A percentile compares a stretch with the other conserved stretches of the same genome.
These are phyloP conservation scores for Chrysanthemum lavandulifolium DNA, from an alignment of 129 eudicot species.

Conservation along the genomic window DNA sequence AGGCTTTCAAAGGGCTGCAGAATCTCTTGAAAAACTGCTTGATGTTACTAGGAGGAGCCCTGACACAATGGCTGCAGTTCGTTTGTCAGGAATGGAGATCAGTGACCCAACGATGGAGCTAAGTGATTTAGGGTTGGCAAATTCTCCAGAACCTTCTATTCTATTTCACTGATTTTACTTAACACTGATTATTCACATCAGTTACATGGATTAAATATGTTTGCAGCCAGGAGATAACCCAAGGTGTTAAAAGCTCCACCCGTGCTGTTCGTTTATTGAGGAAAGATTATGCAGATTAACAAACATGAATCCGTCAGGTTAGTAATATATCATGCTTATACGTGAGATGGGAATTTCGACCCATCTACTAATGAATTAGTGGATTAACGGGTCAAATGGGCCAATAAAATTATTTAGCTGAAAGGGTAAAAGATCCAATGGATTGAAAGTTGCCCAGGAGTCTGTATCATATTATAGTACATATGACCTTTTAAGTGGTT, in stretches of 20 bases:
- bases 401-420: neutral
- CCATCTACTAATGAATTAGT: neutral
- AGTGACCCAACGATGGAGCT: conserved; percentile 98
- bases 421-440: too few relatives aligned
- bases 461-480: neutral
- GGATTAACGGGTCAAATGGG: neutral
- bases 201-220: neutral
- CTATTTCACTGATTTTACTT: conserved; percentile 1
- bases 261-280: conserved; percentile 85
- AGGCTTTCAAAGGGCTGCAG: conserved; percentile 98
- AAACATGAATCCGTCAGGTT: conserved; percentile 65
- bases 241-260: conserved; percentile 89
- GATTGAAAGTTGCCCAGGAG: neutral
- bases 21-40: conserved; percentile 77
- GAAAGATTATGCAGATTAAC: conserved; percentile 65
- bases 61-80: conserved; percentile 94
- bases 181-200: neutral
- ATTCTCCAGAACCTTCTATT: neutral
- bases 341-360: conserved; percentile 3
- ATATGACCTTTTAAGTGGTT: neutral
- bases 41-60: conserved; percentile 91
- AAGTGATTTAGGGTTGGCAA: conserved; percentile 88
- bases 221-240: conserved; percentile 79
- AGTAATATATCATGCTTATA: conserved; percentile 14
- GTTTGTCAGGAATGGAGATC: conserved; percentile 97